Evolutionary conservation across 345 rosid genomes (phyloP).

Genomic region (Anacardium occidentale): DNA sequence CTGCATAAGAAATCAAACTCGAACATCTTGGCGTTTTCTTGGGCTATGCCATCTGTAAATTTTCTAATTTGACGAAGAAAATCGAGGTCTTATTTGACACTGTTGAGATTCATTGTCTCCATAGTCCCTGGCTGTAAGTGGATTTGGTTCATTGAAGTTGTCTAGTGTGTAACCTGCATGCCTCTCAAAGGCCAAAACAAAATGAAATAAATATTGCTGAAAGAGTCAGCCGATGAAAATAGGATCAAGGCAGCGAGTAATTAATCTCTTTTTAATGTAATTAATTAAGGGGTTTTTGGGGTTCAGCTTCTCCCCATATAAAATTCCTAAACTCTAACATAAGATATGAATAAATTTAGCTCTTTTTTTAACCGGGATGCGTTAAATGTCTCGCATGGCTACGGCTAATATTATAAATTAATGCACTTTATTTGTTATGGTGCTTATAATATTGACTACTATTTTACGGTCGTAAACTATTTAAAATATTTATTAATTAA

Average conservation of each 20-base stretch:
- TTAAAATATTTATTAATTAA: neutral
- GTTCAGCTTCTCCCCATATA: no score
- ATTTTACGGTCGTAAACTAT: no score
- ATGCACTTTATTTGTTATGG: no score
- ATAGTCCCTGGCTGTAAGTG: no score
- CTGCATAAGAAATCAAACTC: no score
- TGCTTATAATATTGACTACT: no score
- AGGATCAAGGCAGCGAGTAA: no score
- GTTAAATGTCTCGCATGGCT: no score
- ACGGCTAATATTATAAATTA: no score
- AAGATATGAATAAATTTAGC: neutral
- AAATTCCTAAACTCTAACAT: no score
- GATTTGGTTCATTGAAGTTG: neutral
- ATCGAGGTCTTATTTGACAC: neutral
- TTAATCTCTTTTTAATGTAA: no score
- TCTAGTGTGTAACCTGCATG: conserved; percentile 1
- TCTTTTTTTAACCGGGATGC: no score
- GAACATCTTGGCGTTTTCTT: neutral
- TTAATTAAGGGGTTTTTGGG: neutral
- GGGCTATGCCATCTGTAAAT: neutral
- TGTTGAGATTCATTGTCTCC: neutral
- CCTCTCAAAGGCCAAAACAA: neutral
- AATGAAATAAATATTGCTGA: neutral
- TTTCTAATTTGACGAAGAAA: neutral
- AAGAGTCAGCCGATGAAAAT: neutral